Conservation (phyloP, 129 eudicot genomes). For the Ambrosia trifida region DNA sequence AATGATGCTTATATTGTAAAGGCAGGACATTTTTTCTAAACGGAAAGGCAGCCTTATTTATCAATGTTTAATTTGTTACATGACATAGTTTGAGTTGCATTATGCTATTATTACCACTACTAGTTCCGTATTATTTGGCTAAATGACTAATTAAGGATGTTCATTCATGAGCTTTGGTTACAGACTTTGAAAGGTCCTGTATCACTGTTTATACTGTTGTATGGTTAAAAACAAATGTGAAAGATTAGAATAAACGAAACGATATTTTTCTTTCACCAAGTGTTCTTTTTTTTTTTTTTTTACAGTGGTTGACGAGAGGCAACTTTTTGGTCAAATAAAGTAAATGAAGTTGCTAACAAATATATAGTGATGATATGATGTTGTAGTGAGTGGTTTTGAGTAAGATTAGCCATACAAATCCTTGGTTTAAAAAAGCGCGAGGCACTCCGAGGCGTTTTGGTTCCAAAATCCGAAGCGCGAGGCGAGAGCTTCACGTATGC, state of each 20-base stretch:
- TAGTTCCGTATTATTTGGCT: neutral
- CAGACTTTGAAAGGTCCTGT: neutral
- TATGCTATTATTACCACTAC: neutral
- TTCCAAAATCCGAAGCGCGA: no score
- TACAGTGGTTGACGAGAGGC: neutral
- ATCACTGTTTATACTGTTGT: neutral
- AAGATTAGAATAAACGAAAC: neutral
- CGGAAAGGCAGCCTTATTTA: neutral
- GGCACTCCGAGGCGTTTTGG: no score
- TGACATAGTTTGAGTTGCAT: neutral
- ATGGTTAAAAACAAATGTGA: neutral
- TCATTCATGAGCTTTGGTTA: neutral
- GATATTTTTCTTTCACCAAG: neutral
- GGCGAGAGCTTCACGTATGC: no score
- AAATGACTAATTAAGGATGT: conserved; percentile 1
- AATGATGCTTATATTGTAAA: neutral
- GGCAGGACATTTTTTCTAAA: neutral
- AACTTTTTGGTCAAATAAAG: neutral
- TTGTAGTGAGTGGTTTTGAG: neutral
- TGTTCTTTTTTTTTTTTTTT: neutral
- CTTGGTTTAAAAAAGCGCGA: no score
- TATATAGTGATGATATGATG: neutral
- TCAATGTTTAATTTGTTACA: neutral
- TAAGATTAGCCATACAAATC: neutral
- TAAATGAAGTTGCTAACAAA: neutral